A percentile compares a stretch with the other conserved stretches of the same genome.
Evolutionary conservation across 495 filamentous ascomycete species (phyloP).

Genomic region (Talaromyces thailandensis): DNA sequence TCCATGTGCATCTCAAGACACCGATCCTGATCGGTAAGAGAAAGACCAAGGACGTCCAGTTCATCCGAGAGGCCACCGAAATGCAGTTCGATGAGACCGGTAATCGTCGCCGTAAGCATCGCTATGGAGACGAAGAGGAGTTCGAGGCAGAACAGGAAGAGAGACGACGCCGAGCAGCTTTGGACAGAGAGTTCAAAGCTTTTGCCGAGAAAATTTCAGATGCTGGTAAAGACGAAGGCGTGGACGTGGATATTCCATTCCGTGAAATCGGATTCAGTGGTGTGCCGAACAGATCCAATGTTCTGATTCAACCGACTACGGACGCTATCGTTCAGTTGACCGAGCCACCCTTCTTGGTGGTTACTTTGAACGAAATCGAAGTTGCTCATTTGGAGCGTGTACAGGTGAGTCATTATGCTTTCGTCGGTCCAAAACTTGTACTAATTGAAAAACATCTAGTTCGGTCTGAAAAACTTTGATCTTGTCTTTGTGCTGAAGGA

Average conservation of each 20-base stretch:
- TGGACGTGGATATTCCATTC: constrained; percentile 93
- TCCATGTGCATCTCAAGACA: constrained; percentile 95
- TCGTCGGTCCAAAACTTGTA: constrained; percentile 8
- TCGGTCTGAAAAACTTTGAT: constrained; percentile 98
- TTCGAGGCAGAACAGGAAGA: constrained; percentile 99
- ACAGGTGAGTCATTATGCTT: constrained; percentile 40
- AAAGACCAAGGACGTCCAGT: constrained; percentile 97
- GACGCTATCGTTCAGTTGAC: constrained; percentile 98
- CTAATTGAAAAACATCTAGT: constrained; percentile 36
- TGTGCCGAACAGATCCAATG: constrained; percentile 90
- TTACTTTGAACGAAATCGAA: constrained; percentile 93
- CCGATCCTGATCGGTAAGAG: constrained; percentile 98
- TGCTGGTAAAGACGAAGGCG: constrained; percentile 71
- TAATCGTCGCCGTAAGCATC: constrained; percentile 92
- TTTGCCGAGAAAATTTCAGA: constrained; percentile 98
- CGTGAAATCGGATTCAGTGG: constrained; percentile 94
- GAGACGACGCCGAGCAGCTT: constrained; percentile 74
- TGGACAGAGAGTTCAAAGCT: constrained; percentile 90
- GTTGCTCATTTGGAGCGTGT: constrained; percentile 94
- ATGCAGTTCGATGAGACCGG: constrained; percentile 99
- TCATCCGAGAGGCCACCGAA: constrained; percentile 95
- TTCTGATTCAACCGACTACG: constrained; percentile 89
- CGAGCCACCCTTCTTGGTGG: constrained; percentile 90
- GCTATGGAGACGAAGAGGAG: constrained; percentile 98
- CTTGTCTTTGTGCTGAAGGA: constrained; percentile 97